Evolutionary conservation across 2,329 filamentous ascomycete species (phyloP).

Genomic region (Trichoderma arundinaceum): DNA sequence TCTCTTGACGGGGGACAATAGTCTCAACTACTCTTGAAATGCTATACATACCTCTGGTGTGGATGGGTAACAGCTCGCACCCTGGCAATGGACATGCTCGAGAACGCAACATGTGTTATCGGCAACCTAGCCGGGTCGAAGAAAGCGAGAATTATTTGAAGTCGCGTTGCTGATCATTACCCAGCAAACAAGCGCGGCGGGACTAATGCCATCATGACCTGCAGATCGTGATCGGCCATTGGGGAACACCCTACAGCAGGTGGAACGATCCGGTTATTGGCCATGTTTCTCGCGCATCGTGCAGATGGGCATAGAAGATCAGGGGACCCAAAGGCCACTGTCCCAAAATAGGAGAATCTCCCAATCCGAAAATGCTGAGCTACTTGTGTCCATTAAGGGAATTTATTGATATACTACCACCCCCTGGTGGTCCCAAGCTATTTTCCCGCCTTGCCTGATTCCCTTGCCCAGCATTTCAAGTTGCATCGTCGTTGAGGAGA

Average conservation of each 20-base stretch:
- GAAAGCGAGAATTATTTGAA: neutral
- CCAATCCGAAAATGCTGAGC: neutral
- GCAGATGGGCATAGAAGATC: neutral
- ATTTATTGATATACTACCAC: neutral
- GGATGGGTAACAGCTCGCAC: neutral
- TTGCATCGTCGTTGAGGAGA: neutral
- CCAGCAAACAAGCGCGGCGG: neutral
- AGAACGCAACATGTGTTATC: neutral
- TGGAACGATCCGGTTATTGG: neutral
- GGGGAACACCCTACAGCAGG: neutral
- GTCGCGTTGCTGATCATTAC: slow-evolving; percentile 3
- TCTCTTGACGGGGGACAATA: too few species aligned
- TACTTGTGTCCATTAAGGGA: neutral
- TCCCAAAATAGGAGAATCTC: neutral
- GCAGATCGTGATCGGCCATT: slow-evolving; percentile 17
- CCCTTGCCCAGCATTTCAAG: neutral
- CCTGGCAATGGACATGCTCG: neutral
- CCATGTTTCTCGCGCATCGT: neutral
- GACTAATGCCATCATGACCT: slow-evolving; percentile 16
- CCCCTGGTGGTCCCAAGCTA: neutral
- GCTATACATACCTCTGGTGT: too few species aligned
- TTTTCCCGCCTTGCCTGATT: neutral
- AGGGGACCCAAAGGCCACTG: neutral
- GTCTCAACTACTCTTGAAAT: too few species aligned
- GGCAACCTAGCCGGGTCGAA: neutral